Evolutionary conservation across 805 yeast genomes (phyloP), one percentile per base, ranked within the genome.

Genomic region (Sugiyamaella floridensis): DNA sequence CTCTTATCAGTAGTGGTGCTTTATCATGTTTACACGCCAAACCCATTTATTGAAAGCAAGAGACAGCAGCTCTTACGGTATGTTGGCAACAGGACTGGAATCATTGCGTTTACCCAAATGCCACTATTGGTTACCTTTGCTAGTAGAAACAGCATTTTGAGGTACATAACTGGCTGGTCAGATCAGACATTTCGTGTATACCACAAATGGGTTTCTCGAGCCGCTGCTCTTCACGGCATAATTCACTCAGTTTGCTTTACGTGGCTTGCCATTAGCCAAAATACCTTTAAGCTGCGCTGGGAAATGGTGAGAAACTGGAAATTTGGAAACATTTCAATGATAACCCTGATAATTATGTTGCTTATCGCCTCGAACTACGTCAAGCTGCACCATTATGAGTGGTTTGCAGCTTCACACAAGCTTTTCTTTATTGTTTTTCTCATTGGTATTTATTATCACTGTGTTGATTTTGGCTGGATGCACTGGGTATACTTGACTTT

Each of bases 131-230:
- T 62, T 18, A 32, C 66, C 32, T 66, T 86, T 66, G 87, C 88
- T 4, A 83, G 84, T 40, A 73, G 93, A 59, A 86, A 86, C 64
- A 86, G 85, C 63, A 80, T 86, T 16, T 70, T 86, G 59, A 77
- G 77, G 56, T 68, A 67, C 60, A 51, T 84, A 7, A 77, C 89
- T 1, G 88, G 89, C 1, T 74, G 85, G 71, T 67, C 81, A 0
- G 82, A 77, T 59, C 67, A 81, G 10, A 75, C 84, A 0, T 85
- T 86, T 67, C 73, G 81, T 59, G 68, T 74, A 28, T 80, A 77
- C 61, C 96, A 87, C 67, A 53, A 67, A 8, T 67, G 71, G 69
- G 52, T 60, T 5, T 63, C 67, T 7, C 53, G 68, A 28, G 49
- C 55, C 18, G 57, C 54, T 46, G 56, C 60, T 5, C 19, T 61